These are phyloP conservation scores for Capsicum pubescens DNA, from an alignment of 257 asterid genomes.

Conservation along the genomic window DNA sequence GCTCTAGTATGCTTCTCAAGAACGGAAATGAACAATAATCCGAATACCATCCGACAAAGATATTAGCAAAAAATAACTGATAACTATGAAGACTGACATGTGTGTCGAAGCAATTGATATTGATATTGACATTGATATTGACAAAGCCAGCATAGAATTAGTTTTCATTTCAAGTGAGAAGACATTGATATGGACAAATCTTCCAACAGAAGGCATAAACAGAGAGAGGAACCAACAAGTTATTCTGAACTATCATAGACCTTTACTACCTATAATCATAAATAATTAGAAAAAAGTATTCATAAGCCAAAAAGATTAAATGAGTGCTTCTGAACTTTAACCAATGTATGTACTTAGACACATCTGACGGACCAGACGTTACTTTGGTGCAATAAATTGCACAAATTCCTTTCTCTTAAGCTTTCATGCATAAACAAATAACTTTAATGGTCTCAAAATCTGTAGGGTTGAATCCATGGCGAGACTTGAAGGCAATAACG, in stretches of 20 bases:
- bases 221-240: background rate
- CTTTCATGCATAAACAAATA: background rate
- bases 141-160: background rate
- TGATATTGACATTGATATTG: too few species aligned
- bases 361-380: background rate
- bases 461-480: background rate
- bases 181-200: background rate
- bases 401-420: background rate
- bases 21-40: background rate
- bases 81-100: background rate
- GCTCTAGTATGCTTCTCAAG: background rate
- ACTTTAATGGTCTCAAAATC: background rate
- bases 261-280: background rate
- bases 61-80: background rate
- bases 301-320: background rate
- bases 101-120: background rate
- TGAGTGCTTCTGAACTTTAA: background rate
- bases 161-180: background rate
- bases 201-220: background rate
- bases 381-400: background rate
- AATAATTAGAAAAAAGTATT: background rate
- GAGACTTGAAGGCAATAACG: background rate
- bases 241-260: conserved; percentile 5
- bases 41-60: background rate
- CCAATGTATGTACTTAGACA: conserved; percentile 10